Evolutionary conservation across 306 rosid species (phyloP).

Genomic region (Lablab purpureus): DNA sequence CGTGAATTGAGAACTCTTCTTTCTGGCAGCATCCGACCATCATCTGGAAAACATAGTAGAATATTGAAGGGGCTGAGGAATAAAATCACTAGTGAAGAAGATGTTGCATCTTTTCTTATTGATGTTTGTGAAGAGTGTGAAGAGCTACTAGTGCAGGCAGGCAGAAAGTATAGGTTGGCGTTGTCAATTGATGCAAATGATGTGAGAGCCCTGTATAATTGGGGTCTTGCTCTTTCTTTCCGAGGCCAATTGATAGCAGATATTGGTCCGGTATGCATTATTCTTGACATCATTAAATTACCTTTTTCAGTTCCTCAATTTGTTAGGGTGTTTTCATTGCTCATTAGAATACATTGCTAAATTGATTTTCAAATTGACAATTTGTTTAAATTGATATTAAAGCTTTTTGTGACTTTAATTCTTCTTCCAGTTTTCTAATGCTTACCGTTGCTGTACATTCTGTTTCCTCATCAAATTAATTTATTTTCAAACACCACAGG

Average conservation of each 20-base stretch:
- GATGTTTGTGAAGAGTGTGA: conserved; percentile 91
- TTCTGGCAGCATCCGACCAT: conserved; percentile 53
- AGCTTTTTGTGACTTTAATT: conserved; percentile 14
- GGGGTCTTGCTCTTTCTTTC: conserved; percentile 98
- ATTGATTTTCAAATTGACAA: conserved; percentile 38
- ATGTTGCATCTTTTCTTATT: conserved; percentile 69
- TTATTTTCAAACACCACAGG: conserved; percentile 61
- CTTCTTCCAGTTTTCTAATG: conserved; percentile 39
- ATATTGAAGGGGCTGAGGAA: conserved; percentile 55
- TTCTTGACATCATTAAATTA: conserved; percentile 32
- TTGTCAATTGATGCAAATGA: conserved; percentile 87
- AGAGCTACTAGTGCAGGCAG: conserved; percentile 88
- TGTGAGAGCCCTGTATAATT: conserved; percentile 84
- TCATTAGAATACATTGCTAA: conserved; percentile 31
- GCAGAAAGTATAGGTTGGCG: conserved; percentile 92
- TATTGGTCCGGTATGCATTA: conserved; percentile 85
- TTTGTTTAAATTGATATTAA: conserved; percentile 33
- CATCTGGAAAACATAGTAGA: conserved; percentile 60
- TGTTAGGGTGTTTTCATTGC: conserved; percentile 28
- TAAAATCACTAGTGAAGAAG: conserved; percentile 61
- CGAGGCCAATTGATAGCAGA: conserved; percentile 94
- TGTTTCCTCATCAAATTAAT: conserved; percentile 35
- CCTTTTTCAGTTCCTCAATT: conserved; percentile 36
- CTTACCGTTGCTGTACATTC: conserved; percentile 26
- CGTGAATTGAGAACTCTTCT: conserved; percentile 79